Evolutionary conservation across 164 flowering plant species (phyloP), one percentile per base, ranked within the genome.

Genomic region (Tetracentron sinense): DNA sequence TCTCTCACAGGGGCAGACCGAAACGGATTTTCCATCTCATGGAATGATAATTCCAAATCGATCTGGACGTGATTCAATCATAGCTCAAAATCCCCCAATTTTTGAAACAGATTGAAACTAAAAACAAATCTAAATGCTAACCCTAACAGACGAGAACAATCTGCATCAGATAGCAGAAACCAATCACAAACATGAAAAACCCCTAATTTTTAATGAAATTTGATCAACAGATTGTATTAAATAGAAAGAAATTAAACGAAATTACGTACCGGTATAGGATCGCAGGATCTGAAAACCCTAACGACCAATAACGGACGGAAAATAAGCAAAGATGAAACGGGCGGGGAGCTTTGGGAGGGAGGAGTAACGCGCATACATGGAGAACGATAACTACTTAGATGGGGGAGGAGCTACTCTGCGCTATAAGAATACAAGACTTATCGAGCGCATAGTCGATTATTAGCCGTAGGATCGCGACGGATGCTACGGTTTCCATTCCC

Each of bases 281-380:
- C 22, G 25, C n/a, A 49, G 31, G 38, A 42, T 29, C 54, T 29
- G 26, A 38, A 57, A 63, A 47, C 29, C n/a, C 52, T 22, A 42
- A 46, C 31, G 28, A 53, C n/a, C 50, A 53, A 62, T 38, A 52
- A 35, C 33, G 59, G 58, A 50, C 29, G 33, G 4, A 38, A 56
- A 51, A 12, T 19, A 42, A 27, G n/a, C n/a, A 15, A 51, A 60
- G 16, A 42, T 15, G 27, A 51, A 60, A 47, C 56, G 17, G 69
- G 63, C 54, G 50, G 59, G 31, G 67, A 64, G 12, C 17, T 21
- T 14, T 50, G 28, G 52, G 67, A 60, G 25, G 60, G 55, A 66
- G 70, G 79, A 71, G 77, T 38, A 71, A 51, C 28, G 79, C 80
- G 79, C 82, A 74, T 72, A 72, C 66, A 47, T 46, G 72, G 78